Percentiles rank a stretch among this genome's conserved stretches.
Conservation (phyloP, 2,329 filamentous ascomycete species). For the Lasiodiplodia gonubiensis region DNA sequence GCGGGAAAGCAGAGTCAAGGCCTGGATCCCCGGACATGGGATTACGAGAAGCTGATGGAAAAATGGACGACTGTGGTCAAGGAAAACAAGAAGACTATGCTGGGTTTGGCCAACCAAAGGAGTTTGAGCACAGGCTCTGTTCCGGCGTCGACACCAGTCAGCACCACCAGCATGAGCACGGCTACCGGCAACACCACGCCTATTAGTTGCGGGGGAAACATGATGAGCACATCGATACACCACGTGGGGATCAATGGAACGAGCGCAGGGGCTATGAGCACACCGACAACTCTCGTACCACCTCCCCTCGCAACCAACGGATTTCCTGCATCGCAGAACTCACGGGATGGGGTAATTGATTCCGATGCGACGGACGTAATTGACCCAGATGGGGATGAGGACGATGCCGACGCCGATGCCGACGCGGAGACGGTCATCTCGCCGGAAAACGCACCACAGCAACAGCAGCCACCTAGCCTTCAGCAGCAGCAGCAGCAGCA, state of each 20-base stretch:
- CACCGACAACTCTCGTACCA: conserved; percentile 7
- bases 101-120: conserved; percentile 45
- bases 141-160: conserved; percentile 5
- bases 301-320: neutral
- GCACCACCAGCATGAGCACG: neutral
- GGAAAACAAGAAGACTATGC: conserved; percentile 37
- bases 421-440: conserved; percentile 26
- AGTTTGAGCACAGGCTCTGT: conserved; percentile 33
- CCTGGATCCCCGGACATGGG: conserved; percentile 48
- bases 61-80: conserved; percentile 47
- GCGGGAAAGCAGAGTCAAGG: conserved; percentile 38
- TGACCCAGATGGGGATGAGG: conserved; percentile 17
- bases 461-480: conserved; percentile 7
- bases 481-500: conserved; percentile 23
- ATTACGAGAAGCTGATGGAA: conserved; percentile 48
- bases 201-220: neutral
- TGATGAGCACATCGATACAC: conserved; percentile 10
- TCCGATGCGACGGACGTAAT: conserved; percentile 28
- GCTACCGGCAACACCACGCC: conserved; percentile 8
- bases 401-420: conserved; percentile 26
- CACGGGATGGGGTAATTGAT: conserved; percentile 18
- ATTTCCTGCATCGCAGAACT: conserved; percentile 8
- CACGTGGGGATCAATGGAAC: conserved; percentile 13
- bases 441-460: conserved; percentile 15
- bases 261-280: conserved; percentile 10